Evolutionary conservation across 2,329 filamentous ascomycete genomes (phyloP).

Genomic region (Hymenoscyphus occultus): DNA sequence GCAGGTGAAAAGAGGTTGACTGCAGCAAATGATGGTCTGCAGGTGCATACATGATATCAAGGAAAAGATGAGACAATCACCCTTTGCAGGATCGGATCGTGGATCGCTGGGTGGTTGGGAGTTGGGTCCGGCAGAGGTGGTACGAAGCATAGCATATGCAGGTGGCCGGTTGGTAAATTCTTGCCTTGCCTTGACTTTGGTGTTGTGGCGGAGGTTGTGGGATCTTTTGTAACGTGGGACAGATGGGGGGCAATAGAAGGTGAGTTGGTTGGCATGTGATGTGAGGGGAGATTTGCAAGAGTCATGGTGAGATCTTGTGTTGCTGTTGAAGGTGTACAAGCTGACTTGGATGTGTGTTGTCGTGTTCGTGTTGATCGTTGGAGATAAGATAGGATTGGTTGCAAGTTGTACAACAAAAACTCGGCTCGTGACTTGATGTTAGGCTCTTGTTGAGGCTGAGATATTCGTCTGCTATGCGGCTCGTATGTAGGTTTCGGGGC

Average conservation of each 20-base stretch:
- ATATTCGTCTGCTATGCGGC: neutral
- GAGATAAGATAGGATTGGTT: neutral
- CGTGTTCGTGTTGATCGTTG: neutral
- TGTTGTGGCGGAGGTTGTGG: neutral
- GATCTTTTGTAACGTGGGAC: neutral
- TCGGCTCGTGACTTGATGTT: neutral
- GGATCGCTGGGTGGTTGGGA: conserved; percentile 10
- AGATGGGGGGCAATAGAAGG: neutral
- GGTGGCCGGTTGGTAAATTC: conserved; percentile 6
- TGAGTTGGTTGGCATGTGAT: conserved; percentile 1
- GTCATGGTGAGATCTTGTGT: neutral
- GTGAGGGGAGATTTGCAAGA: neutral
- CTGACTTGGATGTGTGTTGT: neutral
- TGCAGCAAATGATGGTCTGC: neutral
- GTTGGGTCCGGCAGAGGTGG: conserved; percentile 2
- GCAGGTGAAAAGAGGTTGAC: neutral
- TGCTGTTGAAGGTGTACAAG: neutral
- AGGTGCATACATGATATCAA: neutral
- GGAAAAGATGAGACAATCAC: conserved; percentile 11
- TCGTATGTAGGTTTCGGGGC: neutral
- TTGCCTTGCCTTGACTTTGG: neutral
- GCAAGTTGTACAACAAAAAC: neutral
- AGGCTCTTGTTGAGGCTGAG: neutral
- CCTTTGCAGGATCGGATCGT: conserved; percentile 15
- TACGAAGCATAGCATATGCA: conserved; percentile 5